Evolutionary conservation across 495 filamentous ascomycete species (phyloP).

Genomic region (Penicillium mononematosum): DNA sequence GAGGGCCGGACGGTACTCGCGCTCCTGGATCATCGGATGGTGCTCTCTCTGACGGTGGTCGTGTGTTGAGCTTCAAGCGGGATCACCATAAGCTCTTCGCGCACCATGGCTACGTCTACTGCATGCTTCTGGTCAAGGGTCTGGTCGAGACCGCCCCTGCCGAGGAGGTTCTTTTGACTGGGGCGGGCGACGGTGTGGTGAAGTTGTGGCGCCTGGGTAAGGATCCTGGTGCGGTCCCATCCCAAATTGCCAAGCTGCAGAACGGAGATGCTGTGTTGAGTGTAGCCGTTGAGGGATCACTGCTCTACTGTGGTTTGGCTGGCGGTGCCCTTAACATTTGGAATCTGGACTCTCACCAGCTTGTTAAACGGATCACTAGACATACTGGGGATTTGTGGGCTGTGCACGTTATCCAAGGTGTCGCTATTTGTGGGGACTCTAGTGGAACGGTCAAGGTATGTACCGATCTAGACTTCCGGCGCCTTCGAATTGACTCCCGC

Average conservation of each 20-base stretch:
- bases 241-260: slow-evolving; percentile 64
- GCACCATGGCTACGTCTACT: slow-evolving; percentile 93
- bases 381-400: slow-evolving; percentile 84
- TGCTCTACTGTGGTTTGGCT: slow-evolving; percentile 85
- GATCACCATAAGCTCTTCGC: slow-evolving; percentile 83
- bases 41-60: slow-evolving; percentile 49
- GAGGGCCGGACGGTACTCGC: slow-evolving; percentile 74
- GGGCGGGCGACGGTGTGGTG: slow-evolving; percentile 89
- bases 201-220: slow-evolving; percentile 78
- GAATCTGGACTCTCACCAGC: slow-evolving; percentile 93
- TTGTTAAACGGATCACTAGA: slow-evolving; percentile 76
- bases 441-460: slow-evolving; percentile 77
- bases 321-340: slow-evolving; percentile 94
- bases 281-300: slow-evolving; percentile 77
- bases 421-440: slow-evolving; percentile 79
- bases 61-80: slow-evolving; percentile 78
- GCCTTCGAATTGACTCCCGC: slow-evolving; percentile 8
- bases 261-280: slow-evolving; percentile 83
- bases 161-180: slow-evolving; percentile 81
- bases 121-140: slow-evolving; percentile 78
- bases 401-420: slow-evolving; percentile 76
- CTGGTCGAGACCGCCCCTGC: slow-evolving; percentile 59
- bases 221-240: slow-evolving; percentile 46
- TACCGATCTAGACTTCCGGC: not conserved
- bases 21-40: slow-evolving; percentile 60